A percentile compares a stretch with the other conserved stretches of the same genome.
Evolutionary conservation across 768 basidiomycete genomes (phyloP).

Genomic region (Crassisporium funariophilum): DNA sequence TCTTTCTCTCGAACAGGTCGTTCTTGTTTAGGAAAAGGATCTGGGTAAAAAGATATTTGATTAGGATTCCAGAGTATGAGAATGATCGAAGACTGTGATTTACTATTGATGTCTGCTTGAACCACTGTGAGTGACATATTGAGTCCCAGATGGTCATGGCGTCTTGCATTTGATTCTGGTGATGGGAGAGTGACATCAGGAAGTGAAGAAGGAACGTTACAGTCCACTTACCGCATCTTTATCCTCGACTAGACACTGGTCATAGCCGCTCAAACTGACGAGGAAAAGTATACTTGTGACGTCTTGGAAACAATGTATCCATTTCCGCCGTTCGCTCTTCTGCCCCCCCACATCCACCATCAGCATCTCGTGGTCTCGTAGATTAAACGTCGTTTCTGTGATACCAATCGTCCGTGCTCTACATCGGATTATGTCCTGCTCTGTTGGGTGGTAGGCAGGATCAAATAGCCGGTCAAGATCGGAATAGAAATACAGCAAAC

Average conservation of each 20-base stretch:
- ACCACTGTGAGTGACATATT: slow-evolving; percentile 98
- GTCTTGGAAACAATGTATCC: slow-evolving; percentile 95
- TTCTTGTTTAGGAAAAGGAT: slow-evolving; percentile 96
- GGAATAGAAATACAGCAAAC: slow-evolving; percentile 76
- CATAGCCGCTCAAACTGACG: slow-evolving; percentile 90
- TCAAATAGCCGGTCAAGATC: slow-evolving; percentile 81
- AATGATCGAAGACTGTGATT: slow-evolving; percentile 27
- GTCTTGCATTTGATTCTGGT: slow-evolving; percentile 98
- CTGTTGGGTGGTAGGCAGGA: slow-evolving; percentile 68
- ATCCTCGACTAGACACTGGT: slow-evolving; percentile 93
- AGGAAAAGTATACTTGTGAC: slow-evolving; percentile 92
- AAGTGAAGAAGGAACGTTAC: slow-evolving; percentile 1
- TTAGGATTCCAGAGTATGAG: neutral
- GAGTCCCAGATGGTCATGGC: slow-evolving; percentile 99
- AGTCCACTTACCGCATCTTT: slow-evolving; percentile 84
- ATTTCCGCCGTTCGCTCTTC: slow-evolving; percentile 90
- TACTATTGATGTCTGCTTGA: slow-evolving; percentile 91
- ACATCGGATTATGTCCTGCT: slow-evolving; percentile 87
- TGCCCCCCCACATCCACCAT: slow-evolving; percentile 96
- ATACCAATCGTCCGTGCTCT: slow-evolving; percentile 90
- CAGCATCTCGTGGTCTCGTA: slow-evolving; percentile 81
- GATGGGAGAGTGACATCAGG: neutral
- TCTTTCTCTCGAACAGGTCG: slow-evolving; percentile 88
- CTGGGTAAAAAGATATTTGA: slow-evolving; percentile 36
- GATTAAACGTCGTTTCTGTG: slow-evolving; percentile 81